These are phyloP conservation scores for Fraxinus angustifolia DNA, from an alignment of 305 asterid genomes.

Conservation along the genomic window DNA sequence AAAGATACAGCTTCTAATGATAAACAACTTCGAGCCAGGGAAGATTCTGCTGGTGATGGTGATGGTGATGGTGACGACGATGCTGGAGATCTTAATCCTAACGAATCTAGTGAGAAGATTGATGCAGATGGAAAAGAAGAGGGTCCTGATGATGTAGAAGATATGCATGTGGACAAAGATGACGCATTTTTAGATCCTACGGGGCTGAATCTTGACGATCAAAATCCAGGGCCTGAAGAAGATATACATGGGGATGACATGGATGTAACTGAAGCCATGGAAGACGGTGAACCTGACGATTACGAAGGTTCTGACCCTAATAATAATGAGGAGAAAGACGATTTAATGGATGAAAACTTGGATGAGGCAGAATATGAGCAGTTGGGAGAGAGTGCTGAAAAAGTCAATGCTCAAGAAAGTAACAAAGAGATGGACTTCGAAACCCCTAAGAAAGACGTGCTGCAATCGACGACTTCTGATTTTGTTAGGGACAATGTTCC, in stretches of 20 bases:
- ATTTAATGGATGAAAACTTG: constrained; percentile 32
- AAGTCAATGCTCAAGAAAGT: constrained; percentile 32
- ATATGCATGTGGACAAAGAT: constrained; percentile 57
- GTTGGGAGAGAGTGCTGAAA: constrained; percentile 41
- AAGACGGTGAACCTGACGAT: constrained; percentile 55
- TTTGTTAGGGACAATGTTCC: constrained; percentile 28
- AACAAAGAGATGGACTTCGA: constrained; percentile 37
- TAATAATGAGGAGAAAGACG: constrained; percentile 36
- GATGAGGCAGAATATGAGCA: constrained; percentile 47
- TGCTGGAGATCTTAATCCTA: constrained; percentile 44
- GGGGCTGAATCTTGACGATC: constrained; percentile 59
- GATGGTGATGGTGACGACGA: constrained; percentile 40
- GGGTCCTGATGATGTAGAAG: constrained; percentile 48
- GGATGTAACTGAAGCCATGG: constrained; percentile 44
- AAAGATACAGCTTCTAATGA: constrained; percentile 47
- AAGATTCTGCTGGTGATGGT: constrained; percentile 39
- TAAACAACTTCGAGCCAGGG: constrained; percentile 76
- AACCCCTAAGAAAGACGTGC: constrained; percentile 35
- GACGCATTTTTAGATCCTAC: constrained; percentile 64
- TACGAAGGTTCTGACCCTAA: constrained; percentile 34
- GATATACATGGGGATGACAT: constrained; percentile 43
- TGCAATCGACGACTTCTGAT: constrained; percentile 36
- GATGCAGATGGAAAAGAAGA: constrained; percentile 49
- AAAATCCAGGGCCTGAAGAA: constrained; percentile 41
- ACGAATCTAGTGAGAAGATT: constrained; percentile 34